Evolutionary conservation across 2,329 filamentous ascomycete species (phyloP).

Genomic region (Aspergillus brunneoviolaceus): DNA sequence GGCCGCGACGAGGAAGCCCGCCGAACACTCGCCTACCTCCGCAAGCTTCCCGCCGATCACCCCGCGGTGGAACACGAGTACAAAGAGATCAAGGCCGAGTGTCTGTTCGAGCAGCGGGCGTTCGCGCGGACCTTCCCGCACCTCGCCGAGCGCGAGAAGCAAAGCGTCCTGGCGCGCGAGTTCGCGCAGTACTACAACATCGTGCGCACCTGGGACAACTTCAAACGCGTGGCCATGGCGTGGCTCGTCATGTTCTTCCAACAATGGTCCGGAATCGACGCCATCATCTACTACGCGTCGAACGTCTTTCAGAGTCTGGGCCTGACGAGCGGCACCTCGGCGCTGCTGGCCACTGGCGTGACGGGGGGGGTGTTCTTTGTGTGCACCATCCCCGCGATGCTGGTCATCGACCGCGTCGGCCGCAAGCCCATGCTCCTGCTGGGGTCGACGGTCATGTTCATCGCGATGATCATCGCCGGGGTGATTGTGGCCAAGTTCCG

Average conservation of each 20-base stretch:
- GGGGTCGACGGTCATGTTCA: constrained; percentile 26
- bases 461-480: constrained; percentile 27
- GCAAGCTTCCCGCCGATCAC: constrained; percentile 34
- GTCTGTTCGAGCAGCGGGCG: constrained; percentile 44
- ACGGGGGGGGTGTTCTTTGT: constrained; percentile 35
- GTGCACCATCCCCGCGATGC: constrained; percentile 32
- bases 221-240: constrained; percentile 48
- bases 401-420: constrained; percentile 30
- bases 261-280: constrained; percentile 48
- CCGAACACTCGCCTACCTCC: constrained; percentile 26
- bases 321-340: constrained; percentile 34
- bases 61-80: constrained; percentile 46
- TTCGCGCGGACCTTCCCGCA: constrained; percentile 50
- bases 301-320: constrained; percentile 37
- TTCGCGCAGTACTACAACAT: constrained; percentile 53
- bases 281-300: constrained; percentile 47
- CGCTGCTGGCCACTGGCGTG: constrained; percentile 36
- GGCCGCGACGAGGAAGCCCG: constrained; percentile 48
- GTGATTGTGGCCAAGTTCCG: constrained; percentile 30
- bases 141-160: constrained; percentile 31
- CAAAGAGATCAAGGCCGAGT: constrained; percentile 50
- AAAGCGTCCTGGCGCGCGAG: constrained; percentile 47
- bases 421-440: constrained; percentile 31
- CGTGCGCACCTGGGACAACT: constrained; percentile 45
- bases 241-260: constrained; percentile 52